Evolutionary conservation across 306 rosid species (phyloP), one percentile per base, ranked within the genome.

Genomic region (Citrullus mucosospermus): DNA sequence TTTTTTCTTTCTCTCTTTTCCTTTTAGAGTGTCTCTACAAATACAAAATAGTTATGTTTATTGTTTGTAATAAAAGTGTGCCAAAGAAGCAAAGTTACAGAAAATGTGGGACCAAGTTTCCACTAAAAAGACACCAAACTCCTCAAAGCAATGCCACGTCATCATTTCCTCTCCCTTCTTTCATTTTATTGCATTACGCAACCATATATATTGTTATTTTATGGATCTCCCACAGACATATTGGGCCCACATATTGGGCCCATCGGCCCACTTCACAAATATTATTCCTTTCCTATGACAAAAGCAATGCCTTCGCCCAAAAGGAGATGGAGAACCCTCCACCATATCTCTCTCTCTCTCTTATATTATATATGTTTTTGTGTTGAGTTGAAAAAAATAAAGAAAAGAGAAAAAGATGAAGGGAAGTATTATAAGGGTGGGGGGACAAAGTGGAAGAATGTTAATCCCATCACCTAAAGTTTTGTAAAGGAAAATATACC

Each of bases 391-490:
- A 48, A 84, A 80, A 76, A 78, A 78, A 79, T 70, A 78, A 59
- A 78, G 74, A 72, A 61, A 17, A 50, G 44, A 46, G 32, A 81
- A 68, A 70, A 70, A 76, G 14, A 30, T 36, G 36, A 74, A 75
- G 81, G 6, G 58, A 41, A 48, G 39, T 18, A 50, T 28, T 25
- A 46, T 70, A 44, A 18, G 77, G 18, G 25, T 58, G 85, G 92
- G 97, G 97, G 90, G 98, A 92, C 98, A 94, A 90, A 94, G 98
- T 90, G 98, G 98, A 94, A 79, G 96, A 81, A 94, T 90, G 97
- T 88, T 92, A 89, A 90, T 94, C 88, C 87, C 90, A 90, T 94
- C 91, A 87, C 78, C 90, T 85, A 93, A 90, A 89, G 96, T 89
- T 87, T 78, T 83, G 48, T 79, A 90, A 88, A 88, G 84, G 83